phyloP scores from a whole-genome alignment of 2,329 filamentous ascomycete genomes.

The Penicillium sp. region DNA sequence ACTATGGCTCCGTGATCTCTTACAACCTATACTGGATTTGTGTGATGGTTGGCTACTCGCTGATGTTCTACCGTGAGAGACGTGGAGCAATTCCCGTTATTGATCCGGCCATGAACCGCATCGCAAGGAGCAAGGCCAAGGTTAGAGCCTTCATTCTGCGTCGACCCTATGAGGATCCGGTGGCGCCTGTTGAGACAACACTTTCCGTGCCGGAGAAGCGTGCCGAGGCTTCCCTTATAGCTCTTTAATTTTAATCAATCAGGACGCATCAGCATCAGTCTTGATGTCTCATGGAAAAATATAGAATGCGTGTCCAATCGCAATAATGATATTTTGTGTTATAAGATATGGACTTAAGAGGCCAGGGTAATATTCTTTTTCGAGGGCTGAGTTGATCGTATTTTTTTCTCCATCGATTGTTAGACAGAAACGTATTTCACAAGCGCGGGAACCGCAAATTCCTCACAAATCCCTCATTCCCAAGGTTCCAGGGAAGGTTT shows the following conservation, averaged over 20 bases:
- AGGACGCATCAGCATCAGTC: too few relatives aligned
- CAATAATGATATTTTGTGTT: too few relatives aligned
- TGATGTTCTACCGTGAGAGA: slow-evolving; percentile 21
- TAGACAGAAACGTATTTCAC: too few relatives aligned
- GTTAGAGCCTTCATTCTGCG: slow-evolving; percentile 18
- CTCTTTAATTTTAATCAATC: not conserved
- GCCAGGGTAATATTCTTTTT: too few relatives aligned
- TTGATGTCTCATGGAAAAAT: too few relatives aligned
- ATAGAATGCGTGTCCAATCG: too few relatives aligned
- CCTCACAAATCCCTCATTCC: too few relatives aligned
- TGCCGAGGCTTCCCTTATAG: not conserved
- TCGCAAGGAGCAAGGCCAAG: slow-evolving; percentile 10
- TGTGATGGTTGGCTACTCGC: slow-evolving; percentile 19
- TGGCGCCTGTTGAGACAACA: not conserved
- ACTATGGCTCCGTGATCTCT: slow-evolving; percentile 79
- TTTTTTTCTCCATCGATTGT: too few relatives aligned
- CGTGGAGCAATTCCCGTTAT: slow-evolving; percentile 17
- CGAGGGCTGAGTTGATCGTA: too few relatives aligned
- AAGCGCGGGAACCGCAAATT: too few relatives aligned
- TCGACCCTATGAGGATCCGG: slow-evolving; percentile 8
- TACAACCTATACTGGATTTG: slow-evolving; percentile 80
- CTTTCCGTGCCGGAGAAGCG: not conserved
- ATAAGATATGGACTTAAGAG: too few relatives aligned
- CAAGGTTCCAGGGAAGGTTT: too few relatives aligned
- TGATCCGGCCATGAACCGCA: slow-evolving; percentile 14